Evolutionary conservation across 345 rosid genomes (phyloP), one percentile per base, ranked within the genome.

Genomic region (Sisymbrium altissimum): DNA sequence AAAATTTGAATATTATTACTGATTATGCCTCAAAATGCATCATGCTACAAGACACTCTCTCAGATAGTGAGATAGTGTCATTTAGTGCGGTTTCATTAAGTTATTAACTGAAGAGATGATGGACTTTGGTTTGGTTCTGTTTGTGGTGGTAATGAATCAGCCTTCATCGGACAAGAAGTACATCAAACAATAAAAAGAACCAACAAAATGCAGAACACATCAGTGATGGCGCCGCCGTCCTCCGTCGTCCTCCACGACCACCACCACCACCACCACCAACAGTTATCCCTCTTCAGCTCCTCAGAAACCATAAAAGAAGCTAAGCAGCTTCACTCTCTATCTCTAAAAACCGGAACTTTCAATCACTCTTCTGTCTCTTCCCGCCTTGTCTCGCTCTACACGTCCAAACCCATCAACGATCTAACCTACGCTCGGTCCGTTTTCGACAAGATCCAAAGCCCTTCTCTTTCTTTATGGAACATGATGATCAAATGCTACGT

Each of bases 331-430:
- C 93, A 88, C 50, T 84, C 77, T 2, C 39, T 84, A 17, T 79
- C 85, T 64, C 70, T 88, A 44, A 84, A 83, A 63, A 75, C 84
- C 54, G 74, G 74, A 53, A 57, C 77, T 54, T 75, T 80, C 73
- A 2, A 25, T n/a, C 79, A 75, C 75, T 66, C 81, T 17, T 53
- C 81, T 19, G 45, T 84, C 72, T 68, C 85, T 18, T 74, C 86
- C 62, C 79, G 78, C 49, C 83, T 86, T 73, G 38, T 86, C 49
- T 81, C 88, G 15, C 84, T 75, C 63, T 84, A 81, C 68, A 79
- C 85, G 6, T 32, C 69, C 29, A 64, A 68, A 49, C 48, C 65
- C 4, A 77, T 78, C 83, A 78, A 76, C 53, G 70, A 78, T 73
- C 80, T 85, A 7, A 39, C 39, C 64, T 73, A 82, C 36, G 87